Conservation (phyloP, 176 grass and related monocot species). For the Lolium perenne region DNA sequence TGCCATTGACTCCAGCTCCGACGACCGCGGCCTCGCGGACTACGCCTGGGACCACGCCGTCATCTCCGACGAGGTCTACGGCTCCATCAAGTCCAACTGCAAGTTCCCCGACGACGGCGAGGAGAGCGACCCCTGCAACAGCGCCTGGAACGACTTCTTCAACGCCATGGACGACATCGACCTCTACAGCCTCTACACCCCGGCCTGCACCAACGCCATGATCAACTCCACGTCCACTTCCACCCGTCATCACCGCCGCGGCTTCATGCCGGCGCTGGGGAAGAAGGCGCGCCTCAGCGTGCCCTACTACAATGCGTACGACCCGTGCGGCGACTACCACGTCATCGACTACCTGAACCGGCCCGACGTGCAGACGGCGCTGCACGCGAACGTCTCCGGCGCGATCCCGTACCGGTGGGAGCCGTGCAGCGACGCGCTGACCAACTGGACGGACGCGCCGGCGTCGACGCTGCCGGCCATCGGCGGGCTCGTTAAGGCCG, state of each 20-base stretch:
- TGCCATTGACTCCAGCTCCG: conserved; percentile 67
- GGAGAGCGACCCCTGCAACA: conserved; percentile 23
- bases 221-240: neutral
- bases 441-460: conserved; percentile 58
- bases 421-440: conserved; percentile 70
- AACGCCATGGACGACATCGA: conserved; percentile 61
- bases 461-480: conserved; percentile 48
- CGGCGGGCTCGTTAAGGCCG: conserved; percentile 43
- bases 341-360: conserved; percentile 73
- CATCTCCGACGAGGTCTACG: conserved; percentile 74
- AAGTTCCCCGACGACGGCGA: conserved; percentile 52
- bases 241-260: neutral
- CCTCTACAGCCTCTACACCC: conserved; percentile 93
- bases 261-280: conserved; percentile 29
- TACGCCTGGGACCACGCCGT: conserved; percentile 94
- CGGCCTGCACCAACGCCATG: conserved; percentile 47
- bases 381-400: conserved; percentile 80
- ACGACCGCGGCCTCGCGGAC: conserved; percentile 68
- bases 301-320: conserved; percentile 60
- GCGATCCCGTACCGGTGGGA: conserved; percentile 68
- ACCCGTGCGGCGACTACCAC: conserved; percentile 65
- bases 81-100: conserved; percentile 57
- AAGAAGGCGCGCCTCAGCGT: neutral
- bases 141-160: conserved; percentile 59
- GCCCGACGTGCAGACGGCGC: conserved; percentile 72